A percentile compares a stretch with the other conserved stretches of the same genome.
Conservation (phyloP, 83 land plant species). For the Picea mariana region DNA sequence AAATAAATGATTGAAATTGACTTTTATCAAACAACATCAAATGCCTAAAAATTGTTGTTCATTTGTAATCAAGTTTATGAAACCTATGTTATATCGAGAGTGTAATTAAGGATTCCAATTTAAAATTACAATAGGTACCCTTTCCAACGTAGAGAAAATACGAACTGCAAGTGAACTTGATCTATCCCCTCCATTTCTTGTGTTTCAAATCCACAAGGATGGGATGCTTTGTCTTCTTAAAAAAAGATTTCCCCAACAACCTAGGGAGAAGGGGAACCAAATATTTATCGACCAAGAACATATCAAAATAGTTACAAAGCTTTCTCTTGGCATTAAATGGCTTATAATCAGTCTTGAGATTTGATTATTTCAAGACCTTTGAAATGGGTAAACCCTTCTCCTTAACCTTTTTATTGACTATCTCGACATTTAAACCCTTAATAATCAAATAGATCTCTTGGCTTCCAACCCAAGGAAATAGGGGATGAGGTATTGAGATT, state of each 20-base stretch:
- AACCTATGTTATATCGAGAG: no score
- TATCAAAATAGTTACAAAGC: conserved; percentile 82
- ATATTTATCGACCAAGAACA: conserved; percentile 70
- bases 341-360: conserved; percentile 60
- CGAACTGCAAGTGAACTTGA: conserved; percentile 48
- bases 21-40: no score
- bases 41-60: no score
- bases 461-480: conserved; percentile 31
- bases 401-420: conserved; percentile 24
- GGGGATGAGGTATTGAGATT: conserved; percentile 76
- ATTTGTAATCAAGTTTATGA: no score
- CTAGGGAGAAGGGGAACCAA: conserved; percentile 55
- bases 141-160: conserved; percentile 56
- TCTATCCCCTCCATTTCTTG: conserved; percentile 63
- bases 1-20: no score
- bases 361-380: conserved; percentile 60
- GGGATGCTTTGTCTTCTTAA: conserved; percentile 83
- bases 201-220: conserved; percentile 68
- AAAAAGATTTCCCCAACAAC: conserved; percentile 71
- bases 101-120: conserved; percentile 28
- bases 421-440: conserved; percentile 18
- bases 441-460: conserved; percentile 66
- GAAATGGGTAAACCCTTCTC: conserved; percentile 43
- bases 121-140: conserved; percentile 73
- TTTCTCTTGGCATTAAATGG: conserved; percentile 73